Percentiles rank a stretch among this genome's conserved stretches.
Evolutionary conservation across 2,329 filamentous ascomycete genomes (phyloP).

Genomic region (Colletotrichum australisinense): DNA sequence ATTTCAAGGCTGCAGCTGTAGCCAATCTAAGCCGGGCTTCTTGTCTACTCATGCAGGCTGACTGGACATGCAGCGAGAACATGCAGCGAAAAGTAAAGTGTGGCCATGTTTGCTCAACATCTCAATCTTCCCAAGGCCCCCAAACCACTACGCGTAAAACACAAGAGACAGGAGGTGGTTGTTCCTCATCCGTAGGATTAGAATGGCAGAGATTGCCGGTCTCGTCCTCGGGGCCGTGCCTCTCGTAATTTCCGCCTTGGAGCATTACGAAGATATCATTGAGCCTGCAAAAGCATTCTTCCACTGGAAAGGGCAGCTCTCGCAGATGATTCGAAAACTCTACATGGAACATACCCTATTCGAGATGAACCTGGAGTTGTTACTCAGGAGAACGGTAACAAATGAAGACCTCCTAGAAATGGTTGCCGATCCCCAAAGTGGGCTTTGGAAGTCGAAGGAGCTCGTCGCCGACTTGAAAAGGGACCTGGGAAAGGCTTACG

Average conservation of each 20-base stretch:
- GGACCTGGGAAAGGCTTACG: neutral
- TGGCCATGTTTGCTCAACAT: too few species aligned
- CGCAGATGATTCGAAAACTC: neutral
- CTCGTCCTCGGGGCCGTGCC: constrained; percentile 40
- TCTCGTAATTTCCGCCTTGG: constrained; percentile 35
- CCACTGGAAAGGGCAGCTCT: constrained; percentile 8
- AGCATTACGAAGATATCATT: constrained; percentile 33
- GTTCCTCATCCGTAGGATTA: too few species aligned
- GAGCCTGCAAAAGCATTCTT: neutral
- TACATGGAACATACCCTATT: neutral
- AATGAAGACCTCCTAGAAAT: neutral
- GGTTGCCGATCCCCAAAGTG: neutral
- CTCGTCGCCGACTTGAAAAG: neutral
- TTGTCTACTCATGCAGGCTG: too few species aligned
- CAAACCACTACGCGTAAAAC: too few species aligned
- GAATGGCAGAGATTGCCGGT: constrained; percentile 38
- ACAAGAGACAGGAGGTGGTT: too few species aligned
- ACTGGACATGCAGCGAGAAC: too few species aligned
- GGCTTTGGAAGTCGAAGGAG: neutral
- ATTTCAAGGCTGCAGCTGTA: too few species aligned
- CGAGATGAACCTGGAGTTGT: neutral
- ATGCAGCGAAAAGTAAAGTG: too few species aligned
- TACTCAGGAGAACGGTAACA: neutral
- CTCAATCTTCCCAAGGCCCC: too few species aligned
- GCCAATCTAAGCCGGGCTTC: too few species aligned